Evolutionary conservation across 768 basidiomycete species (phyloP).

Genomic region (Phlebiopsis gigantea): DNA sequence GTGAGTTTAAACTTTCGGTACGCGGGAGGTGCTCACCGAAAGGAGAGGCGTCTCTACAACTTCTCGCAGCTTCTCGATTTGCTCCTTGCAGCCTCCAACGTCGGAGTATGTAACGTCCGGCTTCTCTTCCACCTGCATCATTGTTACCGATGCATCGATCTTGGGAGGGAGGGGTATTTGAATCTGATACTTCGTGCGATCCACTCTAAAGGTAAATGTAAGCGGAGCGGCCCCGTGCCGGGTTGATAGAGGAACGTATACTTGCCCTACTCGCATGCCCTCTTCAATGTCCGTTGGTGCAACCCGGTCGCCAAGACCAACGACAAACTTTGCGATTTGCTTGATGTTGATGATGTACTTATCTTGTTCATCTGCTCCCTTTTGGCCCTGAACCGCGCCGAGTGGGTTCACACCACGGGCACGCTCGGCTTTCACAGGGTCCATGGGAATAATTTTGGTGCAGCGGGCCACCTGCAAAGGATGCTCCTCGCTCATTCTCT

Average conservation of each 20-base stretch:
- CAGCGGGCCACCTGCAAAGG: slow-evolving; percentile 96
- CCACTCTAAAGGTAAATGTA: slow-evolving; percentile 47
- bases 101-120: slow-evolving; percentile 98
- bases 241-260: not conserved
- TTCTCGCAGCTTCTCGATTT: slow-evolving; percentile 97
- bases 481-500: slow-evolving; percentile 88
- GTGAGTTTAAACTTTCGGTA: not conserved
- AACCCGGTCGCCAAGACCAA: slow-evolving; percentile 93
- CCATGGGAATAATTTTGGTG: slow-evolving; percentile 93
- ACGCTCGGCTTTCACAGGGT: slow-evolving; percentile 68
- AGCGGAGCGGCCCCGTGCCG: not conserved
- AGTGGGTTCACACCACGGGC: slow-evolving; percentile 75
- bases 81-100: slow-evolving; percentile 97
- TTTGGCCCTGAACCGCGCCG: slow-evolving; percentile 79
- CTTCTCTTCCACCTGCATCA: slow-evolving; percentile 99
- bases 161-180: slow-evolving; percentile 98
- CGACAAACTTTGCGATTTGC: slow-evolving; percentile 99
- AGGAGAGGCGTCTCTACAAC: slow-evolving; percentile 96
- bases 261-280: slow-evolving; percentile 98
- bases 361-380: slow-evolving; percentile 98
- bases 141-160: slow-evolving; percentile 98
- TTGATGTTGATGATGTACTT: slow-evolving; percentile 99
- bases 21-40: slow-evolving; percentile 50
- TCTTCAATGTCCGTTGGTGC: slow-evolving; percentile 98
- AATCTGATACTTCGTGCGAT: slow-evolving; percentile 96